phyloP scores from a whole-genome alignment of 2,329 filamentous ascomycete genomes.

The Trichoderma sp. region DNA sequence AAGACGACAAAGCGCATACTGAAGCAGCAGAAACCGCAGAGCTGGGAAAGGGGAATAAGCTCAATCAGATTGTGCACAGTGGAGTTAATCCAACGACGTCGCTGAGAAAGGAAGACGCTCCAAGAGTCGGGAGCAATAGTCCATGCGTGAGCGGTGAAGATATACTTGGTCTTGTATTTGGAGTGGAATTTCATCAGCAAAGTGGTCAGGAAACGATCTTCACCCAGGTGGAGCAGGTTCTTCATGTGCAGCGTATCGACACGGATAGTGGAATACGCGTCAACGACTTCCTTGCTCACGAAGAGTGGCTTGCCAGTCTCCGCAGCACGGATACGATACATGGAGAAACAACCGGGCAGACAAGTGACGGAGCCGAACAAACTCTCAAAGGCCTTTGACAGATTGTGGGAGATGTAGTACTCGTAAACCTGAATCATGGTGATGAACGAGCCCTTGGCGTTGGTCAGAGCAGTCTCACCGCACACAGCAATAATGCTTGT shows the following conservation, averaged over 20 bases:
- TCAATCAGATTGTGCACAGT: slow-evolving; percentile 98
- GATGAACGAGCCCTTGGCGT: slow-evolving; percentile 88
- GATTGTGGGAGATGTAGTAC: slow-evolving; percentile 98
- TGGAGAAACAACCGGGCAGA: slow-evolving; percentile 97
- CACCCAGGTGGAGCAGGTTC: slow-evolving; percentile 93
- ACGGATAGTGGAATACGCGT: slow-evolving; percentile 86
- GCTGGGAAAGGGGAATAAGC: slow-evolving; percentile 86
- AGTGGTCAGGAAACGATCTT: slow-evolving; percentile 96
- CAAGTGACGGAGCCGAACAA: slow-evolving; percentile 97
- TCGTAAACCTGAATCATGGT: slow-evolving; percentile 99
- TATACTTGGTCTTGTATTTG: slow-evolving; percentile 98
- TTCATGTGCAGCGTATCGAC: slow-evolving; percentile 99
- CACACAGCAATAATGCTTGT: slow-evolving; percentile 92
- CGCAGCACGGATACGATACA: slow-evolving; percentile 95
- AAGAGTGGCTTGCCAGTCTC: slow-evolving; percentile 96
- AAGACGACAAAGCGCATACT: slow-evolving; percentile 99
- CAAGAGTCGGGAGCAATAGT: slow-evolving; percentile 96
- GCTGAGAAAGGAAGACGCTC: slow-evolving; percentile 93
- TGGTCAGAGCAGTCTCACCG: slow-evolving; percentile 90
- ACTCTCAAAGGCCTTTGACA: slow-evolving; percentile 96
- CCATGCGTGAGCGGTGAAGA: slow-evolving; percentile 89
- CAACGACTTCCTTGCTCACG: slow-evolving; percentile 87
- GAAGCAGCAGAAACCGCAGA: slow-evolving; percentile 99
- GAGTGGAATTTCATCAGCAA: slow-evolving; percentile 88
- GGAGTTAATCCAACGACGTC: slow-evolving; percentile 99